Evolutionary conservation across 306 rosid genomes (phyloP).

Genomic region (Psophocarpus tetragonolobus): DNA sequence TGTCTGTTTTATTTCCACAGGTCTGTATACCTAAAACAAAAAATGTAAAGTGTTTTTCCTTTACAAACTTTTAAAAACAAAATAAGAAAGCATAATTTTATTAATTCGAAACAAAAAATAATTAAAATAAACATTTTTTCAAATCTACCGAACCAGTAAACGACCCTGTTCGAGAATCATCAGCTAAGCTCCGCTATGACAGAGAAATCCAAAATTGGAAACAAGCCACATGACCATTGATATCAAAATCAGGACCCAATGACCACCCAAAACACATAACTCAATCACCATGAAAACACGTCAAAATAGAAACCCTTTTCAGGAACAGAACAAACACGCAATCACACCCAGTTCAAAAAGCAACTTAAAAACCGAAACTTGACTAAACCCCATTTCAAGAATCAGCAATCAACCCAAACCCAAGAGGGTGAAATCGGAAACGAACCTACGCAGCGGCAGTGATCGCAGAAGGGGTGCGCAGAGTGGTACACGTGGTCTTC

Average conservation of each 20-base stretch:
- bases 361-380: background rate
- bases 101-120: background rate
- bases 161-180: background rate
- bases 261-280: background rate
- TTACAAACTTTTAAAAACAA: background rate
- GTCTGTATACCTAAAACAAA: background rate
- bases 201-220: background rate
- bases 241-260: background rate
- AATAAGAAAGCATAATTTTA: background rate
- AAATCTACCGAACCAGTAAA: background rate
- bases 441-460: conserved; percentile 73
- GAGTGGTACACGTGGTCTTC: conserved; percentile 68
- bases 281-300: background rate
- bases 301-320: background rate
- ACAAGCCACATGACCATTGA: background rate
- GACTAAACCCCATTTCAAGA: background rate
- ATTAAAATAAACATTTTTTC: background rate
- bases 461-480: conserved; percentile 64
- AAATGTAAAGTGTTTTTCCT: background rate
- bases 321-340: background rate
- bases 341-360: background rate
- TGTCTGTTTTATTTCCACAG: background rate
- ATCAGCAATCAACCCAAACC: background rate
- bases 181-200: background rate
- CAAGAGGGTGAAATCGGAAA: background rate